Conservation (phyloP, 768 basidiomycete genomes). For the Postia placenta region DNA sequence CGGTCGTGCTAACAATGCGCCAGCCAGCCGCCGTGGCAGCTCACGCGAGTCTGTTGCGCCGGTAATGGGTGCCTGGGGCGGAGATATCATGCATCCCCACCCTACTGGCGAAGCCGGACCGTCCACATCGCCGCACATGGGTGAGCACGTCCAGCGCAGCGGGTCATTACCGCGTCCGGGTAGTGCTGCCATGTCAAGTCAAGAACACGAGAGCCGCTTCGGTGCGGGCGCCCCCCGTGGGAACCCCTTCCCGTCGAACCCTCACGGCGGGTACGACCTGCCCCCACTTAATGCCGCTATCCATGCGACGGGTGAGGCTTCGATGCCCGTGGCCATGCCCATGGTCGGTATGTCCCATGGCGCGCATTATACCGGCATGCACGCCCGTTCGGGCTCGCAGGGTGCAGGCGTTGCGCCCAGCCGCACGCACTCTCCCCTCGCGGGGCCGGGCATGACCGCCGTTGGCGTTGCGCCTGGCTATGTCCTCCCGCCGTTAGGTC, state of each 20-base stretch:
- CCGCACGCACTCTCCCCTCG: slow-evolving; percentile 64
- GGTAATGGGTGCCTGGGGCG: slow-evolving; percentile 9
- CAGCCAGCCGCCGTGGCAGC: slow-evolving; percentile 1
- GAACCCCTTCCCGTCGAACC: slow-evolving; percentile 19
- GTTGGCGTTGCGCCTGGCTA: slow-evolving; percentile 30
- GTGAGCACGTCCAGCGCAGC: slow-evolving; percentile 6
- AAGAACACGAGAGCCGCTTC: slow-evolving; percentile 11
- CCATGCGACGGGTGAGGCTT: slow-evolving; percentile 13
- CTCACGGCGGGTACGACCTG: slow-evolving; percentile 49
- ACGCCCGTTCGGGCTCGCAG: slow-evolving; percentile 51
- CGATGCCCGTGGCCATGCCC: slow-evolving; percentile 6
- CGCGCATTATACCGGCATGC: slow-evolving; percentile 25
- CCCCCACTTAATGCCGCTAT: slow-evolving; percentile 49
- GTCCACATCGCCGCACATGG: slow-evolving; percentile 7
- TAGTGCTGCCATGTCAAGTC: slow-evolving; percentile 6
- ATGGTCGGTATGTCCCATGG: slow-evolving; percentile 4
- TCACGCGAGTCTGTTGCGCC: slow-evolving; percentile 6
- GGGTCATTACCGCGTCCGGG: slow-evolving; percentile 8
- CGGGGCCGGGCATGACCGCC: slow-evolving; percentile 36
- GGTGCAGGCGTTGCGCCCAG: slow-evolving; percentile 45
- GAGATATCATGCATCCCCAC: slow-evolving; percentile 13
- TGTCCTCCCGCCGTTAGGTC: slow-evolving; percentile 29
- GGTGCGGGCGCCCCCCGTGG: slow-evolving; percentile 21
- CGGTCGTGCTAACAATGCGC: neutral
- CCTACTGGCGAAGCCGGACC: slow-evolving; percentile 2